phyloP scores from a whole-genome alignment of 192 early-diverging fungal genomes.

The Phycomyces nitens region DNA sequence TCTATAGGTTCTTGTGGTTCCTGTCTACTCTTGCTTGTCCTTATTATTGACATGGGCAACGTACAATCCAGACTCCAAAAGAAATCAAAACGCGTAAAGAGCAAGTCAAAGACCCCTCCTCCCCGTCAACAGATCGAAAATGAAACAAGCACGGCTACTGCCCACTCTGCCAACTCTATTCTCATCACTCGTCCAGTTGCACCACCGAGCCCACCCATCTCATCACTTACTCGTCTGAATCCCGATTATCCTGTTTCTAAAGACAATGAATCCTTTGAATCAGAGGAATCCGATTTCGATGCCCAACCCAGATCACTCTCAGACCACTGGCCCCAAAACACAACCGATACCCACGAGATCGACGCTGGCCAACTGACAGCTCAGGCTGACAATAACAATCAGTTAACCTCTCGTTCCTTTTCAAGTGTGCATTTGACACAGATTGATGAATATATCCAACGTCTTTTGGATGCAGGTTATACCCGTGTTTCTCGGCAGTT shows the following conservation, averaged over 20 bases:
- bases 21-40: neutral
- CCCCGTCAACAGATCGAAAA: constrained; percentile 26
- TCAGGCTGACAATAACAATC: constrained; percentile 22
- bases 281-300: constrained; percentile 1
- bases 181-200: constrained; percentile 16
- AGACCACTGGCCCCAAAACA: constrained; percentile 22
- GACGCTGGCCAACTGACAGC: constrained; percentile 34
- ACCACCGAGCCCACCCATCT: neutral
- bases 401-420: constrained; percentile 36
- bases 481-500: constrained; percentile 72
- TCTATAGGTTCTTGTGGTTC: neutral
- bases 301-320: constrained; percentile 17
- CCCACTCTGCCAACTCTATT: constrained; percentile 37
- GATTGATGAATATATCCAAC: constrained; percentile 86
- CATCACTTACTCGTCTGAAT: constrained; percentile 24
- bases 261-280: neutral
- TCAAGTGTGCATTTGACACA: constrained; percentile 29
- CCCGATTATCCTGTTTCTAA: constrained; percentile 26
- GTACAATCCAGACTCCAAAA: constrained; percentile 10
- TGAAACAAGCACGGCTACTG: constrained; percentile 31
- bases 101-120: constrained; percentile 4
- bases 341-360: constrained; percentile 1
- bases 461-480: constrained; percentile 77
- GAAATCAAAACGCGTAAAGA: constrained; percentile 9
- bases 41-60: constrained; percentile 12